Conservation (phyloP, 768 basidiomycete genomes). For the Suillus luteus region DNA sequence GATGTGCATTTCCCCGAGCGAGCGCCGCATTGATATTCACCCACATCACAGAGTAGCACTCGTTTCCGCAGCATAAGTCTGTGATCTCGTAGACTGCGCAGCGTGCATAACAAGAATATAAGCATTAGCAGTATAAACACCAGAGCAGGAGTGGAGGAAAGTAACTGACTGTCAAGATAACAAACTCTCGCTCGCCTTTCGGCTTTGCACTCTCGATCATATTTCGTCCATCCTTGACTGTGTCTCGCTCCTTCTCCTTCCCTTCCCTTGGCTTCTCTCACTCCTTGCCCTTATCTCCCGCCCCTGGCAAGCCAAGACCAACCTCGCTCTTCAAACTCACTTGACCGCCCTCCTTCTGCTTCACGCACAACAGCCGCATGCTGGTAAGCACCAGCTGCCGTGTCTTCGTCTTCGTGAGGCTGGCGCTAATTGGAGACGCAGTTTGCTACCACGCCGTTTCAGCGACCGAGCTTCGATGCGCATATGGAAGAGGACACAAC, state of each 20-base stretch:
- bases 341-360: conserved; percentile 41
- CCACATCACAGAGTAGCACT: conserved; percentile 38
- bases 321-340: conserved; percentile 55
- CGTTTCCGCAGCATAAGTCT: too few species aligned
- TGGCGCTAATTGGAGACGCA: conserved; percentile 51
- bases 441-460: conserved; percentile 57
- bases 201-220: conserved; percentile 49
- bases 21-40: conserved; percentile 40
- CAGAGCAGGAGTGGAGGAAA: background rate
- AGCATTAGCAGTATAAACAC: conserved; percentile 5
- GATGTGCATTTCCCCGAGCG: conserved; percentile 5
- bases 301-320: conserved; percentile 28
- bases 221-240: conserved; percentile 47
- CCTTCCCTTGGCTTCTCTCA: conserved; percentile 25
- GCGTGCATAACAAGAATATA: background rate
- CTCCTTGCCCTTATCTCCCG: conserved; percentile 5
- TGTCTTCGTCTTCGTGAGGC: conserved; percentile 50
- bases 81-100: conserved; percentile 44
- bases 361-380: conserved; percentile 57
- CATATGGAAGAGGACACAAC: conserved; percentile 47
- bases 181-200: conserved; percentile 60
- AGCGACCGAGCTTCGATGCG: conserved; percentile 54
- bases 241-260: conserved; percentile 43
- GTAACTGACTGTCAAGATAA: conserved; percentile 57
- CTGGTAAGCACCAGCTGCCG: conserved; percentile 59